Evolutionary conservation across 176 grass and related monocot genomes (phyloP), one percentile per base, ranked within the genome.

Genomic region (Areca catechu): DNA sequence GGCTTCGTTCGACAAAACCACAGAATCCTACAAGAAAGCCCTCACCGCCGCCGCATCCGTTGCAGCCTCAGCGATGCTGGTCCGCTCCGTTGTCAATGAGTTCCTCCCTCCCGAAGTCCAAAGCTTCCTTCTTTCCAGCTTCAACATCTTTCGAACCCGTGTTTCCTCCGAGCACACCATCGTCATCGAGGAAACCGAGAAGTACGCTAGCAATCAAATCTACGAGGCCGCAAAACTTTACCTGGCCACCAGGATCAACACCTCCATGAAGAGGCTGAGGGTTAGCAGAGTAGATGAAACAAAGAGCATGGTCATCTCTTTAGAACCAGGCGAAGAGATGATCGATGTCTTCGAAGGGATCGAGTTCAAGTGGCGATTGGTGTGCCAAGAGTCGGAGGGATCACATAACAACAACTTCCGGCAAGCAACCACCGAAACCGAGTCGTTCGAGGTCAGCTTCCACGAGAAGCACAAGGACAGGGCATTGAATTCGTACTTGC

Each of bases 301-400:
- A 24, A 81, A 89, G 74, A 83, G 71, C 76, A 73, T 95, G 51
- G 69, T 81, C 70, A 62, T 95, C 63, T 89, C 76, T 61, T 72
- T 86, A 70, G 86, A 89, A 59, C 70, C 71, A 0, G 90, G 79
- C 7, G 74, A 95, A 73, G 86, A 90, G 90, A 90, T 95, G 90
- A 24, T 73, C 22, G 86, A 95, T 48, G 75, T 69, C 60, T 88
- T 78, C 14, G 79, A 81, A 0, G 90, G 82, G 49, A 51, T 76
- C 54, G 90, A 95, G 60, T 95, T 89, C 79, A 83, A 21, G 75
- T 95, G 90, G 90, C 76, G 69, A 62, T 58, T 86, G 16, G 37
- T 84, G 61, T 83, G 73, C 67, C 76, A 50, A 7, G 3, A 50
- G 19, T 19, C 62, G 7, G 90, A 90, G 16, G 74, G 51, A 68